Conservation (phyloP, 805 yeast genomes). For the Vanderwaltozyma verrucispora region DNA sequence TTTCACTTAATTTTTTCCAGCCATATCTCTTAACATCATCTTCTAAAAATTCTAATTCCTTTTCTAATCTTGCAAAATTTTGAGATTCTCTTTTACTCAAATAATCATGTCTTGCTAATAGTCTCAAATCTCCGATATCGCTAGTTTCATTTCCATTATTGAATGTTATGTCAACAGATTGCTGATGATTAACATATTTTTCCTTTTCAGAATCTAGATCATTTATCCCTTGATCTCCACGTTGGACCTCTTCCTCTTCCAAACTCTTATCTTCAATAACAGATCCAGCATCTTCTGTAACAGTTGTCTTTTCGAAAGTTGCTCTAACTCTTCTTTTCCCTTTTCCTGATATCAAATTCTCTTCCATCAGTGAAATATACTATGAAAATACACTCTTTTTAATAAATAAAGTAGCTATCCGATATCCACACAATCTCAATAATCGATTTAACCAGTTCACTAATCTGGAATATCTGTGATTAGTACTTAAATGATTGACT, state of each 20-base stretch:
- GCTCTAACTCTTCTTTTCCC: conserved; percentile 19
- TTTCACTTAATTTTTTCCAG: conserved; percentile 39
- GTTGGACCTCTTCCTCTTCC: neutral
- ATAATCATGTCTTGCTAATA: conserved; percentile 40
- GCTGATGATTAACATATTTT: no score
- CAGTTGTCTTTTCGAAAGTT: conserved; percentile 7
- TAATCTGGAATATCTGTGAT: no score
- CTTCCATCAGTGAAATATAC: no score
- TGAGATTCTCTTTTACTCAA: conserved; percentile 39
- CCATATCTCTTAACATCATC: conserved; percentile 41
- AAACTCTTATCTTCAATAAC: conserved; percentile 2
- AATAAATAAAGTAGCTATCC: no score
- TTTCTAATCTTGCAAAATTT: conserved; percentile 33
- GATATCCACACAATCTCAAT: no score
- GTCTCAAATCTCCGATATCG: conserved; percentile 32
- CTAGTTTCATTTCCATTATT: no score
- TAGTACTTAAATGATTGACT: no score
- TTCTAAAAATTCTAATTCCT: conserved; percentile 41
- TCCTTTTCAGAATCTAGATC: neutral
- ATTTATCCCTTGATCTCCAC: neutral
- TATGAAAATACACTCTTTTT: no score
- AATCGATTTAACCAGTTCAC: no score
- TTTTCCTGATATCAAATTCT: conserved; percentile 3
- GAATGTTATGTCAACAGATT: no score
- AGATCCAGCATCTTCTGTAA: conserved; percentile 1